Evolutionary conservation across 2,329 filamentous ascomycete genomes (phyloP).

Genomic region (Colletotrichum gigasporum): DNA sequence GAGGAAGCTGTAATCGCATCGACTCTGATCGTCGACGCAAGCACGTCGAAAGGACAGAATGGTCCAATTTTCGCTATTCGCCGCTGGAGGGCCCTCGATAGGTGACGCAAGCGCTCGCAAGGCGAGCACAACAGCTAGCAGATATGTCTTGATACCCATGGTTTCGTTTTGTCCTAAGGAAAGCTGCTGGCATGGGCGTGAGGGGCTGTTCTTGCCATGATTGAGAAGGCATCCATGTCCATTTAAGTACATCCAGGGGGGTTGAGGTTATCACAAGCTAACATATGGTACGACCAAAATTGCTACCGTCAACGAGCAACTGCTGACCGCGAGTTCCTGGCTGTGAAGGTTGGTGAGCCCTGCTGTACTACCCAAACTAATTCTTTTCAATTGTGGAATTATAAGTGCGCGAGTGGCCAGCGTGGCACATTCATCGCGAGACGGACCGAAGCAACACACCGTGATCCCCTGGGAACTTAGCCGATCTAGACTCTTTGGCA

Average conservation of each 20-base stretch:
- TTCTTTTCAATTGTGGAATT: not conserved
- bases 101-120: rapidly evolving
- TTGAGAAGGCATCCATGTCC: too few relatives aligned
- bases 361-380: not conserved
- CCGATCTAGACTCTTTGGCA: too few relatives aligned
- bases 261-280: too few relatives aligned
- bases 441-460: too few relatives aligned
- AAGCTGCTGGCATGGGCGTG: not conserved
- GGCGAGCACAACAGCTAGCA: not conserved
- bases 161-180: not conserved
- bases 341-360: not conserved
- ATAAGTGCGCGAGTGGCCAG: too few relatives aligned
- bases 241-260: too few relatives aligned
- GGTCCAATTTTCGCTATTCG: slow-evolving; percentile 4
- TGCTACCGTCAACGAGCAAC: too few relatives aligned
- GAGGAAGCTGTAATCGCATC: slow-evolving; percentile 22
- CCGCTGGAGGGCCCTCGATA: not conserved
- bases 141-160: not conserved
- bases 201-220: too few relatives aligned
- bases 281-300: too few relatives aligned
- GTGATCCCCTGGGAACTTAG: too few relatives aligned
- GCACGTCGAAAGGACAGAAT: slow-evolving; percentile 5
- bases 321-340: too few relatives aligned
- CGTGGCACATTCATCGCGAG: too few relatives aligned
- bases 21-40: not conserved